Conservation (phyloP, 2,329 filamentous ascomycete species). For the Aspergillus fischeri region DNA sequence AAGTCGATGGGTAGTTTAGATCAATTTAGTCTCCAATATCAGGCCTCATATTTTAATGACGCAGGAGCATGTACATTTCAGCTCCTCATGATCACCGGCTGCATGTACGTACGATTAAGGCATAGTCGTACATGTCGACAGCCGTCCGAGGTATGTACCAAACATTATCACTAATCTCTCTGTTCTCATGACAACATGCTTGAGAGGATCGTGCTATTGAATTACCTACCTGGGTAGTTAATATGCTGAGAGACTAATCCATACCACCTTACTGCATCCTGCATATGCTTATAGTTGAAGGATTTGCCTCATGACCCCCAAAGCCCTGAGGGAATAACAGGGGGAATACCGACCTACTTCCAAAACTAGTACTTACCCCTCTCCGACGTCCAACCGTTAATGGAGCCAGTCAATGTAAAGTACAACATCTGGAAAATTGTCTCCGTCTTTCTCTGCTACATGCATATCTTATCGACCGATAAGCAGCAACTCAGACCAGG, state of each 20-base stretch:
- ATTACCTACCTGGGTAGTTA: background rate
- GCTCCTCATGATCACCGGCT: background rate
- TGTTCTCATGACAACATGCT: background rate
- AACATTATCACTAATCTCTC: background rate
- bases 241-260: background rate
- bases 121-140: background rate
- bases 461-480: background rate
- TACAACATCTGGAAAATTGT: no score
- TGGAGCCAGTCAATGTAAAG: background rate
- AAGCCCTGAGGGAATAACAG: background rate
- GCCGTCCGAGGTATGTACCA: background rate
- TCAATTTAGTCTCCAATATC: background rate
- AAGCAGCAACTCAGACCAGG: constrained; percentile 1
- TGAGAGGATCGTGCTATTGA: background rate
- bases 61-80: constrained; percentile 7
- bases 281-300: background rate
- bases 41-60: constrained; percentile 7
- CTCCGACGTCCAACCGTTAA: background rate
- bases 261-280: background rate
- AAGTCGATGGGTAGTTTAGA: background rate
- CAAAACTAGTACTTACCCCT: background rate
- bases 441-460: background rate
- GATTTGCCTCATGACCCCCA: background rate
- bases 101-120: background rate
- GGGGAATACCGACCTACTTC: background rate